phyloP scores from a whole-genome alignment of 345 rosid species.

The Lepidium africanum region DNA sequence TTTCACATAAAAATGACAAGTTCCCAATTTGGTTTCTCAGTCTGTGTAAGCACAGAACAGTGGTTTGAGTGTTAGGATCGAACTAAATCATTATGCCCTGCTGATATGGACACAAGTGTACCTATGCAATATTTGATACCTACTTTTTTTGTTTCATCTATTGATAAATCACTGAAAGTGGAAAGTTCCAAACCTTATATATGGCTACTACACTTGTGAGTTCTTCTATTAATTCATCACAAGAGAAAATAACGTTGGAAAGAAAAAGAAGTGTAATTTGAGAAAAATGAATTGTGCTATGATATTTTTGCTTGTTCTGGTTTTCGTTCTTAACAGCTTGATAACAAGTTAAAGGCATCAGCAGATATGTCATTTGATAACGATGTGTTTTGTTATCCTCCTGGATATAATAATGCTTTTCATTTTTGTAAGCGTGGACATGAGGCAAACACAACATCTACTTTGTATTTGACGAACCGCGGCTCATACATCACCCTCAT shows the following conservation, averaged over 20 bases:
- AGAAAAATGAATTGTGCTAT: no score
- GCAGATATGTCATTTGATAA: conserved; percentile 71
- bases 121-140: conserved; percentile 75
- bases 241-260: no score
- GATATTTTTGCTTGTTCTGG: conserved; percentile 12
- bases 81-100: conserved; percentile 64
- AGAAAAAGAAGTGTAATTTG: no score
- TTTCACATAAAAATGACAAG: background rate
- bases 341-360: conserved; percentile 41
- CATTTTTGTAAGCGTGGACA: conserved; percentile 75
- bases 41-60: background rate
- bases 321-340: conserved; percentile 33
- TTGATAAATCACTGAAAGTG: no score
- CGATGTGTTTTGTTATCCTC: conserved; percentile 59
- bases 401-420: conserved; percentile 74
- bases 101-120: conserved; percentile 76
- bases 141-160: no score
- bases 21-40: background rate
- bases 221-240: no score
- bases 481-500: conserved; percentile 89
- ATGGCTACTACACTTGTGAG: no score
- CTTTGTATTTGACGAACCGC: conserved; percentile 71
- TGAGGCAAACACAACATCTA: conserved; percentile 80
- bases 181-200: no score
- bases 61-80: background rate